These are phyloP conservation scores for Boletales sp. DNA, from an alignment of 768 basidiomycete species.

Conservation along the genomic window DNA sequence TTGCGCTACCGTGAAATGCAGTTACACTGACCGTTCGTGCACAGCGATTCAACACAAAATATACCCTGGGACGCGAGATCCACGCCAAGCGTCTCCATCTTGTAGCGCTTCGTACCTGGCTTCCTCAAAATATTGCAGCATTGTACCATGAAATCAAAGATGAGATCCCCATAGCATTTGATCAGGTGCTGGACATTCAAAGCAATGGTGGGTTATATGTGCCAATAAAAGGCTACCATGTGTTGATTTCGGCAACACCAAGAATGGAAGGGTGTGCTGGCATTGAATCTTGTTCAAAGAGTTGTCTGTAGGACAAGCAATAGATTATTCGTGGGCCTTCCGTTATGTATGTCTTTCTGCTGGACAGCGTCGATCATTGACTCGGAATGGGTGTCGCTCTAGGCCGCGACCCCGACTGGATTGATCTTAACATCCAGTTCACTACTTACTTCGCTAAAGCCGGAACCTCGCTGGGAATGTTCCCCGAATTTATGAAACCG, in stretches of 20 bases:
- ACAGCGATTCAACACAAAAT: slow-evolving; percentile 36
- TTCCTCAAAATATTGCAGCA: slow-evolving; percentile 37
- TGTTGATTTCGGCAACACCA: not conserved
- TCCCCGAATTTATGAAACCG: slow-evolving; percentile 34
- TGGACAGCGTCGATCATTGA: no score
- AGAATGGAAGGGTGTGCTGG: slow-evolving; percentile 40
- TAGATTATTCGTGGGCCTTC: slow-evolving; percentile 46
- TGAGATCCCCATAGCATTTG: slow-evolving; percentile 41
- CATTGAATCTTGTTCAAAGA: slow-evolving; percentile 21
- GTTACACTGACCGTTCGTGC: not conserved
- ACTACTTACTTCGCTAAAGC: slow-evolving; percentile 24
- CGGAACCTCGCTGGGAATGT: slow-evolving; percentile 17
- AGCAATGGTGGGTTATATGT: slow-evolving; percentile 6
- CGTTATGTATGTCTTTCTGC: slow-evolving; percentile 35
- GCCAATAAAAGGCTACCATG: no score
- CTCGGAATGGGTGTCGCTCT: not conserved
- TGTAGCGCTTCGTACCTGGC: slow-evolving; percentile 20
- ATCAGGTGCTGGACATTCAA: slow-evolving; percentile 31
- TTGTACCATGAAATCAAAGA: slow-evolving; percentile 41
- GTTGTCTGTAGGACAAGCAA: slow-evolving; percentile 42
- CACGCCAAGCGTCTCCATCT: slow-evolving; percentile 27
- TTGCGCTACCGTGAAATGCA: no score
- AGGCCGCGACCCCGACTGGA: slow-evolving; percentile 5
- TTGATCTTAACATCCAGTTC: slow-evolving; percentile 24
- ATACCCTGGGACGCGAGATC: slow-evolving; percentile 35